A percentile compares a stretch with the other conserved stretches of the same genome.
These are phyloP conservation scores for Diospyros lotus DNA, from an alignment of 148 eudicot genomes.

Conservation along the genomic window DNA sequence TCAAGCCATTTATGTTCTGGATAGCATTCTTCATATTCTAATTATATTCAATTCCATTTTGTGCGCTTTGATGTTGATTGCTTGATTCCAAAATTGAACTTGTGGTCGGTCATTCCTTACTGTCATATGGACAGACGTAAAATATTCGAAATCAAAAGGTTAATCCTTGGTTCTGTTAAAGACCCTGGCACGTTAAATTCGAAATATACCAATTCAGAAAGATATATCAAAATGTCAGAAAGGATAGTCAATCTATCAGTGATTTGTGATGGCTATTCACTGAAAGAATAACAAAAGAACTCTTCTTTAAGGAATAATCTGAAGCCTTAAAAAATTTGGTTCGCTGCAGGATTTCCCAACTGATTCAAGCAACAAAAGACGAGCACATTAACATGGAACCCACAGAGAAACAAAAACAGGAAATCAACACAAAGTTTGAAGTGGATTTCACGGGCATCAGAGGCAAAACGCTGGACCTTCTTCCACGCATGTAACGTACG, in stretches of 20 bases:
- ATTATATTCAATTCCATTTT: not conserved
- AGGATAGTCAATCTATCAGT: too few species aligned
- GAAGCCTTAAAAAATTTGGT: not conserved
- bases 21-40: not conserved
- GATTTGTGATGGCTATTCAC: too few species aligned
- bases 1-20: not conserved
- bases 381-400: not conserved
- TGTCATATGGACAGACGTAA: not conserved
- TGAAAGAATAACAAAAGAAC: not conserved
- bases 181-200: not conserved
- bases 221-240: too few species aligned
- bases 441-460: too few species aligned
- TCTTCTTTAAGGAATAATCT: not conserved
- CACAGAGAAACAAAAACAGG: not conserved
- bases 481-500: not conserved
- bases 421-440: too few species aligned
- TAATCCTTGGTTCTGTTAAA: not conserved
- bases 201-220: too few species aligned
- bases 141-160: not conserved
- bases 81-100: not conserved
- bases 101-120: not conserved
- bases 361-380: not conserved
- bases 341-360: not conserved
- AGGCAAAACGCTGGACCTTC: not conserved
- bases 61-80: not conserved